Evolutionary conservation across 2,329 filamentous ascomycete genomes (phyloP), one percentile per base, ranked within the genome.

Genomic region (Monilinia laxa): DNA sequence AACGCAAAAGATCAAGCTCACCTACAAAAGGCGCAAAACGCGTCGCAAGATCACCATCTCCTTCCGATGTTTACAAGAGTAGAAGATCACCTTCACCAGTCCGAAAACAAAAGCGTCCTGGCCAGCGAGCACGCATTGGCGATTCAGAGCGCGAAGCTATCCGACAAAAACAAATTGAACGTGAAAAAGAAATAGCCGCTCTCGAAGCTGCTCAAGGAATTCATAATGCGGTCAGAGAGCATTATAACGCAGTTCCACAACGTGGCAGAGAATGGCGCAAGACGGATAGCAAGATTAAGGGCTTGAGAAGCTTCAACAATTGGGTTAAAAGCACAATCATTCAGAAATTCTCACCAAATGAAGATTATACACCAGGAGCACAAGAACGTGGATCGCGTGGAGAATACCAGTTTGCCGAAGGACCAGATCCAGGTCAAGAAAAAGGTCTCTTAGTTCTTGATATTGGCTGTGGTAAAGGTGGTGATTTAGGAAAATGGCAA

Each of bases 301-400:
- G 95, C 0, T 81, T 99, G 64, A 87, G 95, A 64, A 92, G 90
- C 72, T 95, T 97, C 82, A 99, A 99, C 81, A 99, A 99, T 79
- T 99, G 95, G 95, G 86, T 99, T 80, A 99, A 99, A 83, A 97
- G 92, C 76, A 94, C 91, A 60, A 87, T 98, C 72, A 98, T 99
- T 72, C 93, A 98, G 77, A 97, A 97, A 77, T 98, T 97, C 80
- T 92, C 92, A 5, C 90, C 91, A 0, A 88, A 89, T 70, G 90
- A 94, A 77, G 88, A 91, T 68, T 88, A 89, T 71, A 81, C 85
- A 0, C 85, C 88, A 2, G 85, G 85, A 51, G 86, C 84, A 55
- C 81, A 83, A 69, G 83, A 86, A 74, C 76, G 79, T 63, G 84
- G 83, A 31, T 83, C 86, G 74, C 76, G 79, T 62, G 84, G 83